A percentile compares a stretch with the other conserved stretches of the same genome.
Conservation (phyloP, 768 basidiomycete genomes). For the Lactifluus rugatus region DNA sequence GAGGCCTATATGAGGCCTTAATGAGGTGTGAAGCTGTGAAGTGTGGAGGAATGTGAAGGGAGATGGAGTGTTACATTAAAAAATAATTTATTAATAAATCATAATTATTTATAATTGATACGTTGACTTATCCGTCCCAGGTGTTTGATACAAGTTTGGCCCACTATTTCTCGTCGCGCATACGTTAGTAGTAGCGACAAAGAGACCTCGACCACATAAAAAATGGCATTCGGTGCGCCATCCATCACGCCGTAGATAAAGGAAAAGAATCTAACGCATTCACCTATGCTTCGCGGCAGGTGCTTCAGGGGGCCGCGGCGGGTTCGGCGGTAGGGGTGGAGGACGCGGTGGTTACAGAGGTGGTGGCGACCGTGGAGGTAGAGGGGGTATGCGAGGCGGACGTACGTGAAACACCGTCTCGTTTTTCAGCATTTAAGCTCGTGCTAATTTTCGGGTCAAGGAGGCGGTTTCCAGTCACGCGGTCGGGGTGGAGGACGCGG, state of each 20-base stretch:
- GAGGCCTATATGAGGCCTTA: no score
- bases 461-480: conserved; percentile 24
- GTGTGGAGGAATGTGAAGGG: no score
- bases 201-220: conserved; percentile 2
- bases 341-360: conserved; percentile 26
- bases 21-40: no score
- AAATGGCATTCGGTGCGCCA: conserved; percentile 28
- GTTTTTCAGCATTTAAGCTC: not conserved
- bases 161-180: not conserved
- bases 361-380: conserved; percentile 30
- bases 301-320: conserved; percentile 67
- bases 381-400: conserved; percentile 24
- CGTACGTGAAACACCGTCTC: conserved; percentile 8
- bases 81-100: no score
- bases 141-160: conserved; percentile 10
- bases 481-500: conserved; percentile 32
- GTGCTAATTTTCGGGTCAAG: conserved; percentile 8
- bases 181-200: not conserved
- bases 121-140: not conserved
- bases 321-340: conserved; percentile 26
- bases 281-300: conserved; percentile 27
- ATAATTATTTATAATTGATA: no score
- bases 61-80: no score
- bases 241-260: not conserved
- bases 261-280: not conserved